Percentiles rank a stretch among this genome's conserved stretches.
Conservation (phyloP, 1,284 basidiomycete genomes). For the Sporisorium graminicola region DNA sequence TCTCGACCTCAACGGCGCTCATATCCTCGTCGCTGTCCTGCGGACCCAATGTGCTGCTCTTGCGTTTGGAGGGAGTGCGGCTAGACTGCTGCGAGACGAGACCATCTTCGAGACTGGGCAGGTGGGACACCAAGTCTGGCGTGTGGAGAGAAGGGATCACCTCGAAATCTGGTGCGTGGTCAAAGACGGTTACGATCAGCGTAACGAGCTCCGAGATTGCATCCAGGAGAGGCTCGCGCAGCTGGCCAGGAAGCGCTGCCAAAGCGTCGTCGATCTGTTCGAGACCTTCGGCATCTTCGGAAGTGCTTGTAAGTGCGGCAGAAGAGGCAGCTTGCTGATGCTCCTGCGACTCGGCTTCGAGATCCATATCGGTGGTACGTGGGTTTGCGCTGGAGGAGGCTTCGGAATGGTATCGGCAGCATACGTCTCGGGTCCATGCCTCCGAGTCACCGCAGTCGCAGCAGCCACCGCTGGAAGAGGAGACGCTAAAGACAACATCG, state of each 20-base stretch:
- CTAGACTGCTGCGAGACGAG: constrained; percentile 16
- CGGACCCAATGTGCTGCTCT: constrained; percentile 22
- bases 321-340: background rate
- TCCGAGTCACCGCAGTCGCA: constrained; percentile 69
- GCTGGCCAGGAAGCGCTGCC: constrained; percentile 70
- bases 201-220: constrained; percentile 84
- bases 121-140: constrained; percentile 76
- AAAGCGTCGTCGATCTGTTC: constrained; percentile 36
- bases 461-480: constrained; percentile 62
- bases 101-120: constrained; percentile 69
- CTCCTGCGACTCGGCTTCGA: constrained; percentile 32
- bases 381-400: constrained; percentile 4
- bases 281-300: constrained; percentile 31
- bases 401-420: constrained; percentile 63
- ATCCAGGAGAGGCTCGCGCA: constrained; percentile 79
- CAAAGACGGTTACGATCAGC: constrained; percentile 86
- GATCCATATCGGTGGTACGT: constrained; percentile 30
- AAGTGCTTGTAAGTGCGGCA: background rate
- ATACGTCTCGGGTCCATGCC: constrained; percentile 64
- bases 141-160: constrained; percentile 72
- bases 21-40: constrained; percentile 51
- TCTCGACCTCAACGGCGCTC: constrained; percentile 49
- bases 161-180: constrained; percentile 85
- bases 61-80: constrained; percentile 42
- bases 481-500: constrained; percentile 67